Conservation (phyloP, 2,329 filamentous ascomycete genomes). For the Claviceps spartinae region DNA sequence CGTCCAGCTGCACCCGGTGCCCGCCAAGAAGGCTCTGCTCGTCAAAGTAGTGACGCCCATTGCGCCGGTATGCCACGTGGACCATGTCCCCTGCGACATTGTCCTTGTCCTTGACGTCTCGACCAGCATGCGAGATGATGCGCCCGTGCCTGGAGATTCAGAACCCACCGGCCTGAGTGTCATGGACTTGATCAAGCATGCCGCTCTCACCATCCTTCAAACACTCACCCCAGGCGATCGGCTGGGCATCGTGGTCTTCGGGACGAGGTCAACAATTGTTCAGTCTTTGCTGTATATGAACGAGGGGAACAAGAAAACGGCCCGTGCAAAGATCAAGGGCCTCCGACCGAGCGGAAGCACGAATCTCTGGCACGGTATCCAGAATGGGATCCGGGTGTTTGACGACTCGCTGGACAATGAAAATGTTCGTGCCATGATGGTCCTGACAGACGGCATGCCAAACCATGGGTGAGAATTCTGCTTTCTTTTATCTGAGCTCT, state of each 20-base stretch:
- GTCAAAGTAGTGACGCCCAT: not conserved
- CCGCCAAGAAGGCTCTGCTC: not conserved
- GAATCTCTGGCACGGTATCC: slow-evolving; percentile 46
- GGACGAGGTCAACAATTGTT: not conserved
- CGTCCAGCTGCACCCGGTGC: not conserved
- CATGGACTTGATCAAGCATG: slow-evolving; percentile 47
- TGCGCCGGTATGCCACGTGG: slow-evolving; percentile 5
- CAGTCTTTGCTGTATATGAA: not conserved
- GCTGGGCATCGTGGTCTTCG: not conserved
- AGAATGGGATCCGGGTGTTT: slow-evolving; percentile 36
- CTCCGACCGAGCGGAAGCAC: slow-evolving; percentile 29
- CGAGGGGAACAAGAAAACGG: not conserved
- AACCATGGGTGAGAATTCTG: slow-evolving; percentile 24
- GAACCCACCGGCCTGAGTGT: slow-evolving; percentile 39
- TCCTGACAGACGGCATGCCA: slow-evolving; percentile 41
- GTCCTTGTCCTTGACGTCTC: slow-evolving; percentile 50
- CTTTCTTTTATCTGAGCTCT: not conserved
- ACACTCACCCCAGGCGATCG: slow-evolving; percentile 40
- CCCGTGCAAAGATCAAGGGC: slow-evolving; percentile 25
- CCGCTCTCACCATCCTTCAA: slow-evolving; percentile 42
- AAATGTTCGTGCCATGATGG: slow-evolving; percentile 36
- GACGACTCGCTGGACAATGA: slow-evolving; percentile 14
- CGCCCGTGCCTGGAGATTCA: slow-evolving; percentile 32
- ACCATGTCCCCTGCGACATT: slow-evolving; percentile 42
- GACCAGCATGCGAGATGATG: slow-evolving; percentile 36